Evolutionary conservation across 2,329 filamentous ascomycete species (phyloP), one percentile per base, ranked within the genome.

Genomic region (Stromatinia cepivora): DNA sequence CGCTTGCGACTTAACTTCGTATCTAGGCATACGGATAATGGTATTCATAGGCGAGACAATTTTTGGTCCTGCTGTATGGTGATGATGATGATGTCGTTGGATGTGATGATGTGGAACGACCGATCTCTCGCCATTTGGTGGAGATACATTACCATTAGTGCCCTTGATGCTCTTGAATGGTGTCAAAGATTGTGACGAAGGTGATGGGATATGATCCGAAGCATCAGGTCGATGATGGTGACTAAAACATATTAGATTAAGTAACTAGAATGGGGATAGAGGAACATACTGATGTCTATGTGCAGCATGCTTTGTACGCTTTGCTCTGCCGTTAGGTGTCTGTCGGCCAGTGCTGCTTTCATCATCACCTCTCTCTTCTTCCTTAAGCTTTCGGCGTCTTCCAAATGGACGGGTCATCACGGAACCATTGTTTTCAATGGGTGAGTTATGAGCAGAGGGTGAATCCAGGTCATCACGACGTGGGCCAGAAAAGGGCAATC

Each of bases 291-390:
- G 50, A 69, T 77, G 73, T 54, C 54, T 28, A 56, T 71, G 70
- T 36, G 62, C 69, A 66, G 73, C 71, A n/a, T 89, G 88, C 80
- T 95, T 94, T 68, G 85, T 79, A 71, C 89, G 88, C 77, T 93
- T 92, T 70, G 86, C 85, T 56, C 83, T 77, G 36, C 81, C 82
- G 61, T 83, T 84, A 1, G 89, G 88, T 2, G 90, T 89, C 17
- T 82, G 82, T 73, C 88, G 83, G 36, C 88, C 89, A 46, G 85
- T 86, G 69, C 83, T 86, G 69, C 87, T 88, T 70, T 95, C 92
- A 71, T 88, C 92, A 70, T 88, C 92, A 45, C 84, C 83, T 72
- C 85, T 86, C 42, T 79, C 90, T 57, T 95, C 93, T 66, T 97
- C 92, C 77, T 93, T 92, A 2, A 89, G 82, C 78, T 93, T 92